Percentiles rank a stretch among this genome's conserved stretches.
Conservation (phyloP, 352 stramenopile genomes). For the Phytopythium chamaehyphon region DNA sequence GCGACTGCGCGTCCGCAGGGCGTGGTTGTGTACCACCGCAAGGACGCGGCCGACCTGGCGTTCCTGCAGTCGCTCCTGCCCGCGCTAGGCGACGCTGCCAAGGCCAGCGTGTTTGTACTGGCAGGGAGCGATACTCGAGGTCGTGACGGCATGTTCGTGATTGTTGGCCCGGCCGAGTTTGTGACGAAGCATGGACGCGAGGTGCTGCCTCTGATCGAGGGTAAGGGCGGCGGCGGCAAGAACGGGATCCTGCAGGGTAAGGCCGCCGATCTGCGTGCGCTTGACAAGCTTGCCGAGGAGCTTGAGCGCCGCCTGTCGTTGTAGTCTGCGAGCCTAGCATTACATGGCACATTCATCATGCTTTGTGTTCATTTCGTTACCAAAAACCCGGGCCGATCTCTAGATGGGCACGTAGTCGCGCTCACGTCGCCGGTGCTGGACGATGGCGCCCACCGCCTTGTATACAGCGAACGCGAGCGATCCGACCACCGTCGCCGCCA, state of each 20-base stretch:
- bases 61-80: slow-evolving; percentile 65
- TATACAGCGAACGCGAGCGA: slow-evolving; percentile 46
- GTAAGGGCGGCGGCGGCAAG: slow-evolving; percentile 72
- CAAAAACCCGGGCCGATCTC: background rate
- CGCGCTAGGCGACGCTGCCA: slow-evolving; percentile 38
- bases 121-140: slow-evolving; percentile 39
- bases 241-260: slow-evolving; percentile 78
- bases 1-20: slow-evolving; percentile 5
- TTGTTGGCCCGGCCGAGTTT: slow-evolving; percentile 54
- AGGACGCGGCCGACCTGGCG: slow-evolving; percentile 33
- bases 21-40: slow-evolving; percentile 54
- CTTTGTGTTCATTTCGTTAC: background rate
- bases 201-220: slow-evolving; percentile 57
- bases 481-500: slow-evolving; percentile 37
- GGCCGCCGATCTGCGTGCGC: slow-evolving; percentile 49
- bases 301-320: slow-evolving; percentile 21
- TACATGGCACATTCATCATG: background rate
- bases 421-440: slow-evolving; percentile 26
- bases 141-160: slow-evolving; percentile 58
- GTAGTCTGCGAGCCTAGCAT: background rate
- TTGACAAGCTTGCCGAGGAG: slow-evolving; percentile 37
- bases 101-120: slow-evolving; percentile 38
- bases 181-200: slow-evolving; percentile 49
- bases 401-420: slow-evolving; percentile 45
- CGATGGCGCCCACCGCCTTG: slow-evolving; percentile 45